Conservation (phyloP, 129 eudicot genomes). For the Helichrysum umbraculigerum region DNA sequence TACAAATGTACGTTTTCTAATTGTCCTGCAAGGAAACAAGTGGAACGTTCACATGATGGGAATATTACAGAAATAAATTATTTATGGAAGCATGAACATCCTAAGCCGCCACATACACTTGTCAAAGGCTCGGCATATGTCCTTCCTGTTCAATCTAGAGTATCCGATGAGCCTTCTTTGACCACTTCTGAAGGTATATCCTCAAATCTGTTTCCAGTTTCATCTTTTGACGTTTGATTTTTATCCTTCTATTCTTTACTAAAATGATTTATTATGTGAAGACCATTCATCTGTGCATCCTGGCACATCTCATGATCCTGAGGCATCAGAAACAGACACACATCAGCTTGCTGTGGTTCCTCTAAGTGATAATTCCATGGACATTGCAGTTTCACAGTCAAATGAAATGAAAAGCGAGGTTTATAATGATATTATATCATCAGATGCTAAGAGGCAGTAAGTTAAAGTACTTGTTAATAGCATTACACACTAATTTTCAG, state of each 20-base stretch:
- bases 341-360: conserved; percentile 29
- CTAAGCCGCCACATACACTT: conserved; percentile 55
- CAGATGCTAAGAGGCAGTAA: conserved; percentile 72
- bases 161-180: conserved; percentile 42
- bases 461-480: conserved; percentile 16
- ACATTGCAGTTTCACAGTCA: conserved; percentile 37
- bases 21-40: conserved; percentile 84
- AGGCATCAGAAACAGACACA: conserved; percentile 46
- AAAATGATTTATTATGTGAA: conserved; percentile 34
- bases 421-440: conserved; percentile 35
- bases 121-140: conserved; percentile 42
- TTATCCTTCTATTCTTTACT: conserved; percentile 19
- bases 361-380: conserved; percentile 27
- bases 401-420: conserved; percentile 37
- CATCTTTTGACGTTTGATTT: conserved; percentile 1
- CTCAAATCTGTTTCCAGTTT: not conserved
- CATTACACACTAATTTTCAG: not conserved
- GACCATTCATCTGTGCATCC: conserved; percentile 44
- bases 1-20: conserved; percentile 73
- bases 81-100: conserved; percentile 77
- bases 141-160: conserved; percentile 45
- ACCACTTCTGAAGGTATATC: conserved; percentile 49
- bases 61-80: conserved; percentile 64
- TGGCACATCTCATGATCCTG: conserved; percentile 5
- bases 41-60: conserved; percentile 83